phyloP scores from a whole-genome alignment of 2,329 filamentous ascomycete genomes.

The Xylariaceae sp. region DNA sequence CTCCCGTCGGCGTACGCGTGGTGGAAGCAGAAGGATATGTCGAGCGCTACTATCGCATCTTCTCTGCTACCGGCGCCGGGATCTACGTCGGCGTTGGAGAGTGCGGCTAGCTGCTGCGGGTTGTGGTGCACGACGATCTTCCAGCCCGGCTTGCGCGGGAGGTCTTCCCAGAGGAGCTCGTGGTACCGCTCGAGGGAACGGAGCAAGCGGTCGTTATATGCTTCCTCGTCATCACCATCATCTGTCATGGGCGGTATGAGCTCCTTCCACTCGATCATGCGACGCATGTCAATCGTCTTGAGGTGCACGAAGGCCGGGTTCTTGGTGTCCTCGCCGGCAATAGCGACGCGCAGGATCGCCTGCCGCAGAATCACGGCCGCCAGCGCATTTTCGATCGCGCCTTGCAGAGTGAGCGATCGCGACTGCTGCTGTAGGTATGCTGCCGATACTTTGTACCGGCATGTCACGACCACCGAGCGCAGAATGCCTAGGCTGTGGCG shows the following conservation, averaged over 20 bases:
- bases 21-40: conserved; percentile 57
- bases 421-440: conserved; percentile 14
- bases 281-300: conserved; percentile 48
- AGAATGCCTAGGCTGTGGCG: conserved; percentile 56
- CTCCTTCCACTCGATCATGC: conserved; percentile 49
- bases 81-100: neutral
- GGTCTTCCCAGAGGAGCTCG: conserved; percentile 48
- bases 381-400: conserved; percentile 26
- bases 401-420: conserved; percentile 9
- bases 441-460: conserved; percentile 46
- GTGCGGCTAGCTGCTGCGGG: conserved; percentile 20
- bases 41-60: conserved; percentile 34
- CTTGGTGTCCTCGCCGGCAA: conserved; percentile 51
- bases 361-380: conserved; percentile 45
- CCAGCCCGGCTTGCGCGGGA: conserved; percentile 53
- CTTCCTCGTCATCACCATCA: neutral
- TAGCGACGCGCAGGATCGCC: conserved; percentile 55
- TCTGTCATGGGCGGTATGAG: conserved; percentile 25
- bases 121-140: conserved; percentile 48
- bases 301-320: conserved; percentile 52
- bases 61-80: neutral
- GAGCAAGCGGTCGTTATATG: conserved; percentile 39
- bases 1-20: conserved; percentile 60
- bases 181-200: conserved; percentile 45
- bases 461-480: conserved; percentile 52